Base-by-base conservation (phyloP, 352 stramenopile species). In the Globisporangium megalacanthum region DNA sequence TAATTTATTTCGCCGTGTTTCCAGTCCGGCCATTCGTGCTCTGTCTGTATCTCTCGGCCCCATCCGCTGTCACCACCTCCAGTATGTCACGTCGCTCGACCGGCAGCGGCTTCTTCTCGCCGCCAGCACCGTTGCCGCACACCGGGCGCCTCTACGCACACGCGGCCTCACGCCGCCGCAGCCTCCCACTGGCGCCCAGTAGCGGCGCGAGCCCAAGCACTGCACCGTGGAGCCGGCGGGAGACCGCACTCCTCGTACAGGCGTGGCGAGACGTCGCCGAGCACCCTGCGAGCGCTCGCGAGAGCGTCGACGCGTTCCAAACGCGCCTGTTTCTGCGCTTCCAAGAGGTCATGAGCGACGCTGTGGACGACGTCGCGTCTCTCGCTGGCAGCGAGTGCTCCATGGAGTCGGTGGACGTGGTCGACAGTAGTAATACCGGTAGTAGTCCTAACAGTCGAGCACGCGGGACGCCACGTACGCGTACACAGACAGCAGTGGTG, bases 221-320 rank as follows among this genome's bases (percentile, higher is more conserved):
- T 14, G 48, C 56, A 5, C 47, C 39, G 10, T 61, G 56, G 56
- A 61, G 37, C 39, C 49, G 35, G 6, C 41, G 50, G 17, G 56
- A 61, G 37, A 49, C 39, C 2, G 37, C 56, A 14, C 48, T 51
- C 37, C 56, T 61, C 25, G 56, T 61, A 36, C 48, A 37, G 7
- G 56, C 56, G 8, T 61, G 56, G 56, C 48, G 49, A 48, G 56
- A 61, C 29, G 37, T 61, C 22, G 56, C 49, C 1, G 31, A 61
- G 47, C 47, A 61, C 48, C 22, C 56, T 1, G 15, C 47, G 47
- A 41, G 22, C 9, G 56, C 41, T 19, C 37, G 39, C 47, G 56
- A 61, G 48, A 61, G 47, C 17, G 56, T 61, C 20, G 56, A 61
- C 4, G 56, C 56, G 37, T 61, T 61, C 56, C 56, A 61, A 49